A percentile compares a stretch with the other conserved stretches of the same genome.
Conservation (phyloP, 306 rosid species). For the Canavalia ensiformis region DNA sequence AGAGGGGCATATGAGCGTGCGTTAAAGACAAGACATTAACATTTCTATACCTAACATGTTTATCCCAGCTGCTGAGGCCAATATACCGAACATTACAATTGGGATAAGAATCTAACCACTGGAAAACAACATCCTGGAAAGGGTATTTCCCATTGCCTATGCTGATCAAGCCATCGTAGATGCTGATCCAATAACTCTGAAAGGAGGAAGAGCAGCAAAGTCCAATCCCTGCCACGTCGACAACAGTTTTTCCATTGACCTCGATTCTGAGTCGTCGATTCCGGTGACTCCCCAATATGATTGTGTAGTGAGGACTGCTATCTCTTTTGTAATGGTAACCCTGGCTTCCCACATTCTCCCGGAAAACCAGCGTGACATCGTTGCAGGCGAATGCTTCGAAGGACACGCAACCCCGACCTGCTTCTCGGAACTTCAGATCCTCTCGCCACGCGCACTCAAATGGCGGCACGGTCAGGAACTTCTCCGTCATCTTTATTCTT, state of each 20-base stretch:
- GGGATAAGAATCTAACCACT: conserved; percentile 88
- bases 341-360: conserved; percentile 91
- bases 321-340: conserved; percentile 96
- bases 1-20: conserved; percentile 65
- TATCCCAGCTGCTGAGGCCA: conserved; percentile 99
- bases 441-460: conserved; percentile 93
- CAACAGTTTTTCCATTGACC: conserved; percentile 84
- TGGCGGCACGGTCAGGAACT: conserved; percentile 84
- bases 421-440: conserved; percentile 86
- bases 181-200: conserved; percentile 92
- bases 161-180: conserved; percentile 88
- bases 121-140: conserved; percentile 85
- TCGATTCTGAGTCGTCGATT: conserved; percentile 80
- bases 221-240: conserved; percentile 81
- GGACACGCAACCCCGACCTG: conserved; percentile 92
- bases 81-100: conserved; percentile 80
- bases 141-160: conserved; percentile 91
- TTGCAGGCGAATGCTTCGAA: conserved; percentile 95
- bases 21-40: conserved; percentile 77
- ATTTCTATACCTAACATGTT: conserved; percentile 90
- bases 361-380: conserved; percentile 85
- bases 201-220: conserved; percentile 86
- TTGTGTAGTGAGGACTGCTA: conserved; percentile 85
- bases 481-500: conserved; percentile 56
- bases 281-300: conserved; percentile 94